Evolutionary conservation across 352 stramenopile genomes (phyloP).

Genomic region (Globisporangium cystogenes): DNA sequence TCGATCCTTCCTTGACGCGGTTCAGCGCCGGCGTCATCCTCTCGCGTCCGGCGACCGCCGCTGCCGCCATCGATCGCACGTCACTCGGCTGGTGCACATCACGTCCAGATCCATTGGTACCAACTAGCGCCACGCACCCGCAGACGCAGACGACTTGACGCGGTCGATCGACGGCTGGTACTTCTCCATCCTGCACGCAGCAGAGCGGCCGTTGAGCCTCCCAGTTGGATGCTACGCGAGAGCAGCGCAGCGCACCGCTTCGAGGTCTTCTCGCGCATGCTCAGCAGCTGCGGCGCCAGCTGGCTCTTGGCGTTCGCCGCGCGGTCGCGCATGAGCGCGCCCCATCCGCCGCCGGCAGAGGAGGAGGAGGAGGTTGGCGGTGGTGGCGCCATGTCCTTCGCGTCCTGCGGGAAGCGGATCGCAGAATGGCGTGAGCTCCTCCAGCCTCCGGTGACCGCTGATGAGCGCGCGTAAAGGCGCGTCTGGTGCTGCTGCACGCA

Average conservation of each 20-base stretch:
- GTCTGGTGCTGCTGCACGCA: neutral
- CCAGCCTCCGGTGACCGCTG: neutral
- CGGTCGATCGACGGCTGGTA: conserved; percentile 76
- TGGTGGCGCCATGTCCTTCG: conserved; percentile 2
- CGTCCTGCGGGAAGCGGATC: neutral
- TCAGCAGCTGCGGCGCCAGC: conserved; percentile 38
- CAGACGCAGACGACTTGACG: conserved; percentile 63
- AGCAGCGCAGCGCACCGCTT: conserved; percentile 26
- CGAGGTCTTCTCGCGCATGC: conserved; percentile 49
- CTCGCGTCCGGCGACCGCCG: conserved; percentile 36
- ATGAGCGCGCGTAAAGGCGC: neutral
- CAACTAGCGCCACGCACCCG: conserved; percentile 24
- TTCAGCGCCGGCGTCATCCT: conserved; percentile 44
- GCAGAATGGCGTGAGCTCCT: neutral
- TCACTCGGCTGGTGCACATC: too few relatives aligned
- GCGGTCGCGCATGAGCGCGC: conserved; percentile 41
- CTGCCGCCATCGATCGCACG: conserved; percentile 10
- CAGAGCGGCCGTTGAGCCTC: too few relatives aligned
- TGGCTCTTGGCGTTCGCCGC: conserved; percentile 50
- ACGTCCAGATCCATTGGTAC: too few relatives aligned
- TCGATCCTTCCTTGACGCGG: conserved; percentile 67
- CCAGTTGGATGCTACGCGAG: too few relatives aligned
- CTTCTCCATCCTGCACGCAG: conserved; percentile 37
- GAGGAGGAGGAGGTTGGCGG: neutral
- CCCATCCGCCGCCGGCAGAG: conserved; percentile 15